These are phyloP conservation scores for Rhododendron vialii DNA, from an alignment of 148 eudicot genomes.

Conservation along the genomic window DNA sequence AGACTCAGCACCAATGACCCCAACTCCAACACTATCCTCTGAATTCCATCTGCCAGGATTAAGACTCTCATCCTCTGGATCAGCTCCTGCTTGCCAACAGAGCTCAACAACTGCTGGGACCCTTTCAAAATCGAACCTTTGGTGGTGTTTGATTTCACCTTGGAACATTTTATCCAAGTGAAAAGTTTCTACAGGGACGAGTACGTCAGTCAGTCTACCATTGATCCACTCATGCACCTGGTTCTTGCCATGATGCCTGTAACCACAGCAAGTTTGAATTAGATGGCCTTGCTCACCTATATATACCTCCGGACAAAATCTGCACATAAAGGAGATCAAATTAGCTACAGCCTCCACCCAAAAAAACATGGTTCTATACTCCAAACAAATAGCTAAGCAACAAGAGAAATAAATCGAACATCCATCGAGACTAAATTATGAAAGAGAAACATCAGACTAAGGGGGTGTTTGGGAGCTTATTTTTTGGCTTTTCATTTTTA, in stretches of 20 bases:
- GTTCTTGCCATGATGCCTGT: conserved; percentile 45
- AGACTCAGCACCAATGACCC: conserved; percentile 15
- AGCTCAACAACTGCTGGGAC: conserved; percentile 83
- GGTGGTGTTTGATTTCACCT: conserved; percentile 53
- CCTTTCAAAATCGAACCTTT: conserved; percentile 80
- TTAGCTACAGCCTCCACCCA: neutral
- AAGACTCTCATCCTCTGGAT: conserved; percentile 23
- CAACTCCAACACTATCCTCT: conserved; percentile 11
- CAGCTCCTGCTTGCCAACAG: conserved; percentile 83
- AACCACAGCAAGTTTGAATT: conserved; percentile 63
- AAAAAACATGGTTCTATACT: neutral
- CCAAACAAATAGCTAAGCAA: neutral
- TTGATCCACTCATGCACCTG: conserved; percentile 60
- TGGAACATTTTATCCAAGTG: conserved; percentile 60
- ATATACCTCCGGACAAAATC: conserved; percentile 87
- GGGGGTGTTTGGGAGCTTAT: no score
- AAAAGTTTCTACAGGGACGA: conserved; percentile 76
- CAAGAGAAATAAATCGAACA: neutral
- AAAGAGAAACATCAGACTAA: neutral
- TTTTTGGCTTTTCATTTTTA: no score
- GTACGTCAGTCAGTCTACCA: conserved; percentile 49
- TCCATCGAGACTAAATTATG: neutral
- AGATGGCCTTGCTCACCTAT: conserved; percentile 82
- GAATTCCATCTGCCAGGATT: conserved; percentile 8
- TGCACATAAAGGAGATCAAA: conserved; percentile 24